Evolutionary conservation across 495 filamentous ascomycete species (phyloP).

Genomic region (Recurvomyces mirabilis): DNA sequence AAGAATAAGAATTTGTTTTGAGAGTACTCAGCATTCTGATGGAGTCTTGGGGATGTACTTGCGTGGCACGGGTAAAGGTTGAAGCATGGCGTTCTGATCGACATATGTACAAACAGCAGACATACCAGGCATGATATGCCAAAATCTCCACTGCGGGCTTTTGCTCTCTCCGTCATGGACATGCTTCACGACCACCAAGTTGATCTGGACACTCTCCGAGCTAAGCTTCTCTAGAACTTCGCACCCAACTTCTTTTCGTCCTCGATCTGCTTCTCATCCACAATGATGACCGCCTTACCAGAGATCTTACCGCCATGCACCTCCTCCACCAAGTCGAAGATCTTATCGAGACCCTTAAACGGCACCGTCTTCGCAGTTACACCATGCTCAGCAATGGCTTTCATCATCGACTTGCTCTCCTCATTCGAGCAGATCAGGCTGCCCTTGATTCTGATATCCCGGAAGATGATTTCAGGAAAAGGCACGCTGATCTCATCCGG

Average conservation of each 20-base stretch:
- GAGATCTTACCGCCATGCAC: slow-evolving; percentile 41
- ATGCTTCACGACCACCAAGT: too few species aligned
- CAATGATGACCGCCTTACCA: slow-evolving; percentile 44
- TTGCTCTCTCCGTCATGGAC: too few species aligned
- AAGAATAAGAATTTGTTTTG: slow-evolving; percentile 34
- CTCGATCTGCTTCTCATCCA: slow-evolving; percentile 32
- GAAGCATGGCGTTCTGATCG: too few species aligned
- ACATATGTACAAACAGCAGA: too few species aligned
- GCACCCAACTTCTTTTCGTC: slow-evolving; percentile 22
- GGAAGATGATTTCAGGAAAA: slow-evolving; percentile 42
- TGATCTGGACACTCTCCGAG: too few species aligned
- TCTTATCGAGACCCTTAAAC: slow-evolving; percentile 43
- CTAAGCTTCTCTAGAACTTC: slow-evolving; percentile 19
- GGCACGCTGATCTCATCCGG: slow-evolving; percentile 38
- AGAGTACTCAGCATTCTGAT: neutral
- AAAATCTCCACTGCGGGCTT: too few species aligned
- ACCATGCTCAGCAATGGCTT: slow-evolving; percentile 39
- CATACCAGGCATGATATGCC: too few species aligned
- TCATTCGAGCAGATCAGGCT: slow-evolving; percentile 36
- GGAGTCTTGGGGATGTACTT: too few species aligned
- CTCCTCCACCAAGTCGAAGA: slow-evolving; percentile 38
- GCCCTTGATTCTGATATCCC: slow-evolving; percentile 43
- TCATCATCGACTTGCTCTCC: slow-evolving; percentile 42
- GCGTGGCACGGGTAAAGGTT: too few species aligned
- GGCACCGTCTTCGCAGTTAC: slow-evolving; percentile 40